A percentile compares a stretch with the other conserved stretches of the same genome.
These are phyloP conservation scores for Fusarium gaditjirri DNA, from an alignment of 2,329 filamentous ascomycete genomes.

Conservation along the genomic window DNA sequence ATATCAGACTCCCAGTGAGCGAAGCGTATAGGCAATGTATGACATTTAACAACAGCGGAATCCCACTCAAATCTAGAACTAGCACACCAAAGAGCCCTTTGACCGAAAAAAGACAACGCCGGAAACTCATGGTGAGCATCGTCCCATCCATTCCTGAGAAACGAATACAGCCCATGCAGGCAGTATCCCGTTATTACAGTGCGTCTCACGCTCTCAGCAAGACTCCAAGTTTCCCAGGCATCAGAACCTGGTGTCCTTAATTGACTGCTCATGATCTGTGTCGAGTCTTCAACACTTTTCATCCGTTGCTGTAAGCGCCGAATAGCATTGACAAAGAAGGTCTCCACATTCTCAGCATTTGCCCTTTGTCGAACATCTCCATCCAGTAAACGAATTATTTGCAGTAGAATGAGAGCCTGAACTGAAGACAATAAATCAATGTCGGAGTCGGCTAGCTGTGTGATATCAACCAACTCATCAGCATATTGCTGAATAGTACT, in stretches of 20 bases:
- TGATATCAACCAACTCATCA: background rate
- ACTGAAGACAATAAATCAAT: background rate
- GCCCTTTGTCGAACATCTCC: background rate
- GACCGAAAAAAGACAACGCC: background rate
- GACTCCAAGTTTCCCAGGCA: background rate
- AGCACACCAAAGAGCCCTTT: background rate
- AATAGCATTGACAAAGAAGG: background rate
- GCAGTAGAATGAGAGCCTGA: background rate
- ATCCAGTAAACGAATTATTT: background rate
- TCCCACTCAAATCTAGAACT: background rate
- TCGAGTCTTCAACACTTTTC: background rate
- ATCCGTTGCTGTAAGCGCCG: background rate
- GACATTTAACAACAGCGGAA: fast-evolving
- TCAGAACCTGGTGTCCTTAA: background rate
- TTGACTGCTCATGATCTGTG: background rate
- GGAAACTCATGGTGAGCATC: background rate
- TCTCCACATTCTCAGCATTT: background rate
- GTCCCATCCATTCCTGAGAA: background rate
- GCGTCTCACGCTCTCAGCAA: background rate
- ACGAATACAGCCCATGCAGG: background rate
- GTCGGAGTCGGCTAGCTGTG: background rate
- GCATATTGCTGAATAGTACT: background rate
- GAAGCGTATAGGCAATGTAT: background rate
- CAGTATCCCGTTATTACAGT: background rate
- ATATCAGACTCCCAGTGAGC: background rate